Base-by-base conservation (phyloP, 2,329 filamentous ascomycete species). In the Pseudonectria foliicola region DNA sequence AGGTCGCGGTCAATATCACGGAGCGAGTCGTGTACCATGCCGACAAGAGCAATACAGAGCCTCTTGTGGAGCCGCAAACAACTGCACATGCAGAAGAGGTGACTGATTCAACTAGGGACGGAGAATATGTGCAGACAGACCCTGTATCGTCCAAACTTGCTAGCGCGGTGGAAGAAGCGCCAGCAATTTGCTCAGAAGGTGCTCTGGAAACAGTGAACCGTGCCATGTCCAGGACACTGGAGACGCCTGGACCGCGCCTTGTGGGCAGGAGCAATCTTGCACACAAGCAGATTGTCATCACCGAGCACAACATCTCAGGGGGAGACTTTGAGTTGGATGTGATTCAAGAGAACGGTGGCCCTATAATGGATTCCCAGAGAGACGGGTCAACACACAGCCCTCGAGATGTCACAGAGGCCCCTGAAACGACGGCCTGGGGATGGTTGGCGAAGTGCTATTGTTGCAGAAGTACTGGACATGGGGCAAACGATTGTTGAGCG, bases 401-500 rank as follows among this genome's bases (percentile, higher is more conserved):
- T 38, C 4, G 23, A 16, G 27, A 25, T 31, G 10, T 10, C 10
- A 21, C 18, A 8, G 18, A 21, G n/a, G 13, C 28, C 15, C 28
- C 24, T 10, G 10, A 21, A 14, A 35, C 28, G n/a, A 35, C 28
- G 33, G 31, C 26, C 13, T 36, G 34, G 31, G 38, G 33, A 37
- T 40, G 30, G 25, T 25, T 36, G 11, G 14, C 10, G 14, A 21
- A 10, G 21, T 26, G 25, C 27, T 36, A 29, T 32, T 29, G 32
- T 14, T 37, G 29, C 26, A 25, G 18, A 28, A n/a, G 13, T 8
- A 11, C 7, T 25, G 27, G 25, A 29, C 28, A 27, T 10, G 30
- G 12, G 25, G 29, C 15, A 32, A 27, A 34, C 8, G 18, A 21
- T 8, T 5, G 5, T 8, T n/a, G 16, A 13, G 14, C 29, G n/a